A percentile compares a stretch with the other conserved stretches of the same genome.
These are phyloP conservation scores for Phytophthora boehmeriae DNA, from an alignment of 352 stramenopile genomes.

Conservation along the genomic window DNA sequence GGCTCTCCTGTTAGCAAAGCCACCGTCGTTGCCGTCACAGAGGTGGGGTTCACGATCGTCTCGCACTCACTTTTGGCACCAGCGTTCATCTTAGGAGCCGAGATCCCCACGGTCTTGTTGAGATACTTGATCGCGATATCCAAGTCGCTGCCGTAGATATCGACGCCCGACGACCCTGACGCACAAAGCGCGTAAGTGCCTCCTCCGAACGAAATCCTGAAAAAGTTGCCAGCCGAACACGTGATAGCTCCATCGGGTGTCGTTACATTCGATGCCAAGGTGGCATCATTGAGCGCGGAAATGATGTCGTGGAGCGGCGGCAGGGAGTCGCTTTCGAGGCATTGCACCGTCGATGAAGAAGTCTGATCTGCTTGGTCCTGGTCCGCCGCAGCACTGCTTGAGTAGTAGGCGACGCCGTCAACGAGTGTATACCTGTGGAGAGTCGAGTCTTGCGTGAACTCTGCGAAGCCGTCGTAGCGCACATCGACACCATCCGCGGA, in stretches of 20 bases:
- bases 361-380: constrained; percentile 9
- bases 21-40: constrained; percentile 20
- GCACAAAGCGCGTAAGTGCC: constrained; percentile 37
- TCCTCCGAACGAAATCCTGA: constrained; percentile 37
- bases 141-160: constrained; percentile 38
- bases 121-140: constrained; percentile 35
- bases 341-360: constrained; percentile 21
- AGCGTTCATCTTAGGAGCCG: constrained; percentile 17
- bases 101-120: constrained; percentile 23
- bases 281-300: constrained; percentile 26
- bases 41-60: constrained; percentile 18
- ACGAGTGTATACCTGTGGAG: constrained; percentile 39
- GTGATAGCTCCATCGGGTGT: constrained; percentile 27
- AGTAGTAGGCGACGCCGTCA: constrained; percentile 39
- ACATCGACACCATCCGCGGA: constrained; percentile 30
- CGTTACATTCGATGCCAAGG: constrained; percentile 10
- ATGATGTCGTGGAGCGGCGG: constrained; percentile 39
- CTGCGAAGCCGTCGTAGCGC: constrained; percentile 39
- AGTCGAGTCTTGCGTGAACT: constrained; percentile 28
- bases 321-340: constrained; percentile 20
- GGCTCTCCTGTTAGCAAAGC: constrained; percentile 38
- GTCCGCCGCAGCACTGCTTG: constrained; percentile 11
- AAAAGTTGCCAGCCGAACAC: constrained; percentile 35
- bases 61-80: constrained; percentile 17
- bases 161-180: constrained; percentile 16